phyloP scores from a whole-genome alignment of 1,284 basidiomycete genomes.

The Cutaneotrichosporon spelunceum region DNA sequence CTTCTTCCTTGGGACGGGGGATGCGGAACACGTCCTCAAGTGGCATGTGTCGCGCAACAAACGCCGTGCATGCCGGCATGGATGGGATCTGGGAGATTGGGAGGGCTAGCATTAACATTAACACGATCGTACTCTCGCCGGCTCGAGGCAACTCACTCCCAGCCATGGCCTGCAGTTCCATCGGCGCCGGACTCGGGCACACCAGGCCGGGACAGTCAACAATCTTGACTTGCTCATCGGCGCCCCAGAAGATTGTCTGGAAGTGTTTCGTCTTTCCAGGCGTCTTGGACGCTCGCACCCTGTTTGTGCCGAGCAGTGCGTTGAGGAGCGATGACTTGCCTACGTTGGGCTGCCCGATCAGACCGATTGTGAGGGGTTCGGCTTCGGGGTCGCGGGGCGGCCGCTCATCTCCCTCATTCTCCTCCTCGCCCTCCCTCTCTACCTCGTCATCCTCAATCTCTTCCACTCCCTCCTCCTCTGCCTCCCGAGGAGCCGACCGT shows the following conservation, averaged over 20 bases:
- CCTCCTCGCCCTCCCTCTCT: neutral
- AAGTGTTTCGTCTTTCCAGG: slow-evolving; percentile 99
- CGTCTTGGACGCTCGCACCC: slow-evolving; percentile 94
- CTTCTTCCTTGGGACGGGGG: slow-evolving; percentile 34
- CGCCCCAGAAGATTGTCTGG: slow-evolving; percentile 84
- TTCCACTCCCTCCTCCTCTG: slow-evolving; percentile 21
- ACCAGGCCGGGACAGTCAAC: slow-evolving; percentile 85
- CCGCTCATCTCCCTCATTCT: slow-evolving; percentile 3
- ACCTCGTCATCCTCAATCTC: slow-evolving; percentile 7
- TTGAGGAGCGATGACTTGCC: slow-evolving; percentile 62
- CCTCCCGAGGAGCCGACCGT: neutral
- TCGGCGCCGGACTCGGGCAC: slow-evolving; percentile 70
- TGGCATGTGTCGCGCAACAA: slow-evolving; percentile 67
- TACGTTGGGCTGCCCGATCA: slow-evolving; percentile 71
- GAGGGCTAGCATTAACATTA: slow-evolving; percentile 53
- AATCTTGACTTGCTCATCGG: slow-evolving; percentile 65
- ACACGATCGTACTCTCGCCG: neutral
- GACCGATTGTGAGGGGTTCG: slow-evolving; percentile 69
- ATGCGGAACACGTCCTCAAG: slow-evolving; percentile 70
- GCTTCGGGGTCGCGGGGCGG: slow-evolving; percentile 12
- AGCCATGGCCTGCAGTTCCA: slow-evolving; percentile 69
- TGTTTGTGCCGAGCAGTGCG: slow-evolving; percentile 66
- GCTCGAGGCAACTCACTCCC: slow-evolving; percentile 16
- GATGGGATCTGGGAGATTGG: slow-evolving; percentile 84
- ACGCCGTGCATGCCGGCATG: slow-evolving; percentile 68